Conservation (phyloP, 1,284 basidiomycete species). For the Cryptococcus wingfieldii region DNA sequence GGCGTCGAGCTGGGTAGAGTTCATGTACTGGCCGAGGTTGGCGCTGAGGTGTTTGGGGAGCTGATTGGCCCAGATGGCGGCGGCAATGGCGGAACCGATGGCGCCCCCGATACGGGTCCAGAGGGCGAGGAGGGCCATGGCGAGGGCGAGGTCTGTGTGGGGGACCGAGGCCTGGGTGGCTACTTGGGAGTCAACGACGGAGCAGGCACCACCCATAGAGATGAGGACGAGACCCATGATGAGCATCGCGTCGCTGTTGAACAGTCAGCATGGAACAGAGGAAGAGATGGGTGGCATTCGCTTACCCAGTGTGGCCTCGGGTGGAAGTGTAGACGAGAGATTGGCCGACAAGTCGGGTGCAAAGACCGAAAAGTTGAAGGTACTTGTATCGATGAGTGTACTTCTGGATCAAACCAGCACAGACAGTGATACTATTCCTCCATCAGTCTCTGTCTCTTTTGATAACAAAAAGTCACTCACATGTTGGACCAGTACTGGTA, state of each 20-base stretch:
- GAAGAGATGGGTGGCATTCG: no score
- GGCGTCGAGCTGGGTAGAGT: slow-evolving; percentile 18
- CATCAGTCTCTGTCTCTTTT: background rate
- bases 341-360: slow-evolving; percentile 23
- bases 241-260: slow-evolving; percentile 26
- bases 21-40: slow-evolving; percentile 11
- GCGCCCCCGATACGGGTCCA: slow-evolving; percentile 42
- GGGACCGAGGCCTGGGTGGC: slow-evolving; percentile 42
- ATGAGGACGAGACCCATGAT: slow-evolving; percentile 26
- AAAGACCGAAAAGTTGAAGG: slow-evolving; percentile 30
- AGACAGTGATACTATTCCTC: slow-evolving; percentile 16
- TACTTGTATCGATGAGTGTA: slow-evolving; percentile 49
- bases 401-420: slow-evolving; percentile 43
- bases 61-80: slow-evolving; percentile 37
- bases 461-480: slow-evolving; percentile 6
- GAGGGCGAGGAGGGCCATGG: slow-evolving; percentile 40
- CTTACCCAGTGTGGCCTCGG: background rate
- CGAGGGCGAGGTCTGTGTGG: slow-evolving; percentile 41
- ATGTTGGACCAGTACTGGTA: background rate
- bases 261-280: slow-evolving; percentile 16
- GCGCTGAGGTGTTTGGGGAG: slow-evolving; percentile 21
- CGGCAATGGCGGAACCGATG: slow-evolving; percentile 37
- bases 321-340: slow-evolving; percentile 9
- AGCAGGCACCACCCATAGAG: slow-evolving; percentile 30
- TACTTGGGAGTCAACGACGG: slow-evolving; percentile 42